Percentiles rank a stretch among this genome's conserved stretches.
These are phyloP conservation scores for Umbellularia californica DNA, from an alignment of 164 flowering plant species.

Conservation along the genomic window DNA sequence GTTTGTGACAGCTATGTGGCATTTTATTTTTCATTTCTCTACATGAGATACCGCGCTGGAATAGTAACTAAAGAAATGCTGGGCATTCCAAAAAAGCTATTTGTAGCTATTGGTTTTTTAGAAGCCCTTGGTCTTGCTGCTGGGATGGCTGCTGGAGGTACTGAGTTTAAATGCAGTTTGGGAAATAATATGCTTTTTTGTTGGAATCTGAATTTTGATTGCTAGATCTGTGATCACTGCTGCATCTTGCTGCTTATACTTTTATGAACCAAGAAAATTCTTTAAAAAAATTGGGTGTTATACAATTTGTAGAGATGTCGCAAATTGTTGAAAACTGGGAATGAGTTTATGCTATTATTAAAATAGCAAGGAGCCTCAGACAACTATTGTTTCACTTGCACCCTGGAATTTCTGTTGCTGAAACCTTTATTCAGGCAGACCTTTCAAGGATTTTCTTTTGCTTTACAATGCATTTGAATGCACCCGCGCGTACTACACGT, in stretches of 20 bases:
- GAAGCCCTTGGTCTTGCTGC: slow-evolving; percentile 84
- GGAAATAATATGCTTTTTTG: not conserved
- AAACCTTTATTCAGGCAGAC: too few species aligned
- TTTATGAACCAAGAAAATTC: not conserved
- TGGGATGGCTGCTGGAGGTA: slow-evolving; percentile 89
- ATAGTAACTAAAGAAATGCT: slow-evolving; percentile 76
- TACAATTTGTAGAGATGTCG: too few species aligned
- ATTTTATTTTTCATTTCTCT: slow-evolving; percentile 58
- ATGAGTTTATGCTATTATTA: not conserved
- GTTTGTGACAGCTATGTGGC: slow-evolving; percentile 58
- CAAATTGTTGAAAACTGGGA: not conserved
- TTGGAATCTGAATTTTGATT: not conserved
- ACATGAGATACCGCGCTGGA: slow-evolving; percentile 44
- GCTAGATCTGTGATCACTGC: not conserved
- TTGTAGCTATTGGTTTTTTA: slow-evolving; percentile 54
- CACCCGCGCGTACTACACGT: too few species aligned
- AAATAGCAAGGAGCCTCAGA: not conserved
- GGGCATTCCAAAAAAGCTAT: slow-evolving; percentile 54
- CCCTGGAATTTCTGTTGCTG: not conserved
- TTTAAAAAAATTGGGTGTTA: too few species aligned
- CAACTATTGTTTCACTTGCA: not conserved
- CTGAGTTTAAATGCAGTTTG: not conserved
- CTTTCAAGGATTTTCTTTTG: too few species aligned
- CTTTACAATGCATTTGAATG: too few species aligned
- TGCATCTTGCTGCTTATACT: not conserved